Percentiles rank a stretch among this genome's conserved stretches.
Conservation (phyloP, 441 rosid genomes). For the Gossypium davidsonii region DNA sequence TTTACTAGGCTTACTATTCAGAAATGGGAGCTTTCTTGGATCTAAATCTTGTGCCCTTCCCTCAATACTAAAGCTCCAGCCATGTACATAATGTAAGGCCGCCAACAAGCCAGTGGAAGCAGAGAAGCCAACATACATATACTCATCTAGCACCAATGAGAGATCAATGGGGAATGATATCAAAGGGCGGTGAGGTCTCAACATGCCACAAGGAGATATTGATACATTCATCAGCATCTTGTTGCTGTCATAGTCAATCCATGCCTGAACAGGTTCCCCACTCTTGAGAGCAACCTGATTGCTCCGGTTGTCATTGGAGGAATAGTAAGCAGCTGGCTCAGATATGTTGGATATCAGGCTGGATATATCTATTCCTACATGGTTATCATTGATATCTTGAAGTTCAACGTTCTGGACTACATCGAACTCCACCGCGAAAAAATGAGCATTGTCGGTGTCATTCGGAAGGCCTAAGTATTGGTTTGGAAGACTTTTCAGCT, state of each 20-base stretch:
- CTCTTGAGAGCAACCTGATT: constrained; percentile 16
- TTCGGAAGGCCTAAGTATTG: constrained; percentile 30
- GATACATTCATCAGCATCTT: constrained; percentile 23
- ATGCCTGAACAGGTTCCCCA: constrained; percentile 23
- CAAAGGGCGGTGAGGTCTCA: constrained; percentile 27
- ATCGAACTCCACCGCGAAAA: constrained; percentile 33
- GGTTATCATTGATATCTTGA: constrained; percentile 28
- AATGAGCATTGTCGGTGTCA: constrained; percentile 11
- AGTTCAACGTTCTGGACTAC: constrained; percentile 13
- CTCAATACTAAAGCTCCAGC: constrained; percentile 28
- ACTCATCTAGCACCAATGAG: constrained; percentile 14
- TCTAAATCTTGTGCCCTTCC: constrained; percentile 20
- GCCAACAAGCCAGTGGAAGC: constrained; percentile 23
- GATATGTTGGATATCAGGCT: constrained; percentile 24
- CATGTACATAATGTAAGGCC: constrained; percentile 21
- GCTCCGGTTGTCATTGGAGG: background rate
- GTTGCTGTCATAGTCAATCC: constrained; percentile 30
- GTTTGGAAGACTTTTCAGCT: constrained; percentile 4
- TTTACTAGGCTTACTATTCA: background rate
- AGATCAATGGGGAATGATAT: constrained; percentile 27
- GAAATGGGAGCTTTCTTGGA: constrained; percentile 17
- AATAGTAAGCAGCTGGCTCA: constrained; percentile 23
- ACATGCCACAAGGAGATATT: constrained; percentile 15
- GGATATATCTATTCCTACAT: constrained; percentile 34
- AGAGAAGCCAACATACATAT: constrained; percentile 38